Percentiles rank a stretch among this genome's conserved stretches.
Conservation (phyloP, 257 asterid species). For the Catharanthus roseus region DNA sequence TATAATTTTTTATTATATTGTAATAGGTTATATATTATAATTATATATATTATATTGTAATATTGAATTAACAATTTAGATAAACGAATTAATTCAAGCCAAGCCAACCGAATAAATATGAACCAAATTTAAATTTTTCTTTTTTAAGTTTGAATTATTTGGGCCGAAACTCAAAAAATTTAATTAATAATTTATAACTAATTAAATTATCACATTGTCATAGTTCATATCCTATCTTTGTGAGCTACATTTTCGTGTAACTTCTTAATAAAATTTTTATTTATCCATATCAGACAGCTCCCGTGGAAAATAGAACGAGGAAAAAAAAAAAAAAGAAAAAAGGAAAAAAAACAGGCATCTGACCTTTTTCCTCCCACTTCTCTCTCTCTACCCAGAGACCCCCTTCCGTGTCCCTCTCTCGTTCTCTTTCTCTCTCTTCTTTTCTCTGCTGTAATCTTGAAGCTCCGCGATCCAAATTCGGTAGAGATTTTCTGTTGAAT, state of each 20-base stretch:
- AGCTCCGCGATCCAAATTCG: not conserved
- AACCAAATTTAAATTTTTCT: too few species aligned
- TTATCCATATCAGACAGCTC: not conserved
- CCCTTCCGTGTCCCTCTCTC: not conserved
- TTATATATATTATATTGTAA: too few species aligned
- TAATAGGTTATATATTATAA: too few species aligned
- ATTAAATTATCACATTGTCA: too few species aligned
- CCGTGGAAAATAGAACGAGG: not conserved
- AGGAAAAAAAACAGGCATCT: not conserved
- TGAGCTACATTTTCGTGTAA: not conserved
- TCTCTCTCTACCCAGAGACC: constrained; percentile 10
- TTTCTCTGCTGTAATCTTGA: constrained; percentile 4
- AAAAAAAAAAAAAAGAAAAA: not conserved
- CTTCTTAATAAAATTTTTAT: not conserved
- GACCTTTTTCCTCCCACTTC: constrained; percentile 5
- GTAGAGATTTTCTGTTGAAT: not conserved
- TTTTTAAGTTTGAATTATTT: too few species aligned
- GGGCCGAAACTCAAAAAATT: too few species aligned
- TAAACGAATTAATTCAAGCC: too few species aligned
- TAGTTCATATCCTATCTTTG: too few species aligned
- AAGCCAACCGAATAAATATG: too few species aligned
- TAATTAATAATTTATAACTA: too few species aligned
- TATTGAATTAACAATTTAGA: too few species aligned
- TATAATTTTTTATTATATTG: too few species aligned
- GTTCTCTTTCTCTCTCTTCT: not conserved